Base-by-base conservation (phyloP, 805 yeast genomes). In the Ogataea salicorniae region DNA sequence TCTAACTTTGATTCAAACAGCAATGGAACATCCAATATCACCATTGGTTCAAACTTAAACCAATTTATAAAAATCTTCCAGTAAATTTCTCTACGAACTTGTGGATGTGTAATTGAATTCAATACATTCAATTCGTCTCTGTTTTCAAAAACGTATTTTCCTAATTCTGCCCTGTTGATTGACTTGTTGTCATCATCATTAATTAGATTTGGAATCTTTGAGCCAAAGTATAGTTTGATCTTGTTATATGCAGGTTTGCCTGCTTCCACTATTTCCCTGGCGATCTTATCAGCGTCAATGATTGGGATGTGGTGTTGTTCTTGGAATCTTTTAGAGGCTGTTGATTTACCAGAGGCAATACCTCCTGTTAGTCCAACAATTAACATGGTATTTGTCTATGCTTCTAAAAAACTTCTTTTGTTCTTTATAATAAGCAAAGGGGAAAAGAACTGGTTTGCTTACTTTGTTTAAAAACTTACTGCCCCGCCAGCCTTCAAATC, bases 281-380 rank as follows among this genome's bases (percentile, higher is more conserved):
- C 98, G 39, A 95, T 84, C 43, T 78, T 64, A 64, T 94, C 99
- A 1, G 99, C 98, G 69, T 94, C 99, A 1, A 94, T 75, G 1
- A 94, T 66, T 0, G 84, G 75, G 5, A 86, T 49, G 2, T 71
- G 60, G 58, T 82, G 75, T 11, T 78, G 67, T 9, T 78, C 76
- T 5, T 64, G 51, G 11, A 94, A 67, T 34, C 77, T 64, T 16
- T 68, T 60, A 0, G 97, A 87, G 0, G 87, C 97, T 0, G 98
- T 92, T 17, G 96, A 84, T 60, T 94, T 94, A 3, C 99, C 99
- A n/a, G 94, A 77, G 5, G 97, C 96, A 43, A 94, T 94, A 1
- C 97, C 97, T 2, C 99, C 99, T 0, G 99, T 94, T n/a, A 94
- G 76, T 1, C 99, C 99, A 6, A 94, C 77, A 33, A 94, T 76